Conservation (phyloP, 1,139 yeast genomes). For the Candida buenavistaensis region DNA sequence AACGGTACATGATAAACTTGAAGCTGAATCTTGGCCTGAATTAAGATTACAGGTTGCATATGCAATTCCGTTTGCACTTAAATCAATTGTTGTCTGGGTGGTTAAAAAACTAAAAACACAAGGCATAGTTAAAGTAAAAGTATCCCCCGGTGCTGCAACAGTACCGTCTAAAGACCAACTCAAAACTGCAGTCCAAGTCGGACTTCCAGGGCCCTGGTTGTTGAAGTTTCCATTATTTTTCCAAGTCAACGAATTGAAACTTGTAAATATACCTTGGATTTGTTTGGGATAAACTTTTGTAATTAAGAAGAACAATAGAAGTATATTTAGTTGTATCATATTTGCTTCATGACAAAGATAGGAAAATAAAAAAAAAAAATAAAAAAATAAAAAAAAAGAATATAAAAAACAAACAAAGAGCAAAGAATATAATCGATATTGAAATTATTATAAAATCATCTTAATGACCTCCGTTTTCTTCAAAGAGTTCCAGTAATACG, state of each 20-base stretch:
- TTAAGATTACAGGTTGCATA: conserved; percentile 29
- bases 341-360: too few species aligned
- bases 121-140: conserved; percentile 31
- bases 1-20: conserved; percentile 27
- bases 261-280: conserved; percentile 8
- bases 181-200: conserved; percentile 27
- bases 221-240: conserved; percentile 2
- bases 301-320: neutral
- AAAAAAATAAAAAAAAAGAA: too few species aligned
- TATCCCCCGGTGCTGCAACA: conserved; percentile 28
- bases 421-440: too few species aligned
- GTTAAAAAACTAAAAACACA: conserved; percentile 33
- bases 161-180: conserved; percentile 26
- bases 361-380: too few species aligned
- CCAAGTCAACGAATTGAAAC: conserved; percentile 5
- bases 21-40: conserved; percentile 25
- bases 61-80: conserved; percentile 17
- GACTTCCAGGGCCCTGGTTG: conserved; percentile 16
- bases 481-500: too few species aligned
- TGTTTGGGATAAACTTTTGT: neutral
- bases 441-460: too few species aligned
- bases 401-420: too few species aligned
- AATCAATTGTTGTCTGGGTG: conserved; percentile 14
- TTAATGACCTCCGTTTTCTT: too few species aligned
- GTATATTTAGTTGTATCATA: neutral